Conservation (phyloP, 2,329 filamentous ascomycete genomes). For the Penicillium rolfsii region DNA sequence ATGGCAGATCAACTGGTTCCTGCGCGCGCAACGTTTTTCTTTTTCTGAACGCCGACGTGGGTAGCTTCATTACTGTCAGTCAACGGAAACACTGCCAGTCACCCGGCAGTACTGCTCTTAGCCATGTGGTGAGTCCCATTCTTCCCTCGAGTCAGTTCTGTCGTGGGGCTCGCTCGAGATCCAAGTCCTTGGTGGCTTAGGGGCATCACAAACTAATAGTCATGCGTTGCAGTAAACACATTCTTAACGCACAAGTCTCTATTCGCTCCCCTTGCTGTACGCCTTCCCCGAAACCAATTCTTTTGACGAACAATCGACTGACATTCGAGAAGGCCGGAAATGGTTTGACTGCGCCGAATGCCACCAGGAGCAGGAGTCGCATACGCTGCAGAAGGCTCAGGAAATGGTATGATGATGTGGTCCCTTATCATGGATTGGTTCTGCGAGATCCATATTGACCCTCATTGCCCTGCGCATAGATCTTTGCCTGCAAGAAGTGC, state of each 20-base stretch:
- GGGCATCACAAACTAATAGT: constrained; percentile 18
- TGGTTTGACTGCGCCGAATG: constrained; percentile 99
- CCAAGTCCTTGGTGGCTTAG: neutral
- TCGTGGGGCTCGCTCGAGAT: neutral
- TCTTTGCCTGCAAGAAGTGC: constrained; percentile 97
- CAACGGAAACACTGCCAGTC: neutral
- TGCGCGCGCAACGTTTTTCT: constrained; percentile 18
- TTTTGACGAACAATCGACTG: constrained; percentile 9
- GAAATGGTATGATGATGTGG: constrained; percentile 68
- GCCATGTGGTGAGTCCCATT: constrained; percentile 36
- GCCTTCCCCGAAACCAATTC: constrained; percentile 30
- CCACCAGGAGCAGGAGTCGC: constrained; percentile 78
- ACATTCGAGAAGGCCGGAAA: constrained; percentile 71
- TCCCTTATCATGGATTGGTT: neutral
- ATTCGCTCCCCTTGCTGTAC: constrained; percentile 95
- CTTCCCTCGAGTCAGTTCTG: neutral
- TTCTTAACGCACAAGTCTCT: constrained; percentile 95
- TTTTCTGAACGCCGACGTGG: constrained; percentile 9
- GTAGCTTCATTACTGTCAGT: constrained; percentile 6
- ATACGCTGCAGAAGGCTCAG: constrained; percentile 72
- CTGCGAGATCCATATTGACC: constrained; percentile 6
- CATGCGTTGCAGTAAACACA: constrained; percentile 74
- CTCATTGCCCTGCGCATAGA: constrained; percentile 42
- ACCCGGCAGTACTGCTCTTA: neutral
- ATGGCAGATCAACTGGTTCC: constrained; percentile 30